Base-by-base conservation (phyloP, 768 basidiomycete species). In the Galerina sulciceps region DNA sequence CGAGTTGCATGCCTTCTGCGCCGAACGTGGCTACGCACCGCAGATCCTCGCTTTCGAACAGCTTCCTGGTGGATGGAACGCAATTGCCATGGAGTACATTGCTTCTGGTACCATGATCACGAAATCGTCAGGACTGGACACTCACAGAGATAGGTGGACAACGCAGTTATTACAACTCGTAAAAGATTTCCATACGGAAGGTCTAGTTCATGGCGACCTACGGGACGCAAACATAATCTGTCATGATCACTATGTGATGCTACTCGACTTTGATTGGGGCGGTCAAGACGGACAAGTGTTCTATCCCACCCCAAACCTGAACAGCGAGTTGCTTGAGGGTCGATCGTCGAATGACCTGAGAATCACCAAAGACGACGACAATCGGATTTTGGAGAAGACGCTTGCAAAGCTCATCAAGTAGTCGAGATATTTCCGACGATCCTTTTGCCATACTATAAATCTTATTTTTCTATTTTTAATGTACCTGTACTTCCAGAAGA, bases 11-110 rank as follows among this genome's bases (percentile, higher is more conserved):
- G 26, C 47, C 2, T 55, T 64, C 47, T 73, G 71, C 51, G 55
- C 61, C n/a, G 38, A 41, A 15, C 26, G 38, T 6, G 64, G 68
- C 14, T 61, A 60, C 48, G 72, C 72, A 15, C 72, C 70, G 0
- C 10, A 34, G 31, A 35, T 73, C 10, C 56, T 67, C 50, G 70
- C 54, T n/a, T 69, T 57, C 44, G 60, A 71, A 48, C 10, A 13
- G 18, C 64, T 73, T 31, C 67, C 70, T 42, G 71, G 70, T 20
- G 69, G 71, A 10, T 72, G 71, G 71, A 59, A 47, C 36, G 66
- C 49, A 15, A 58, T 71, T 1, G 70, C 66, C 4, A 70, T 72
- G 71, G 66, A 67, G 34, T 60, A 57, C 51, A 22, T 69, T 4
- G 14, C 38, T 15, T 36, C 40, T 37, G 47, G 47, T 35, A 18